Percentiles rank a stretch among this genome's conserved stretches.
Evolutionary conservation across 352 stramenopile species (phyloP).

Genomic region (Halophytophthora batemanensis): DNA sequence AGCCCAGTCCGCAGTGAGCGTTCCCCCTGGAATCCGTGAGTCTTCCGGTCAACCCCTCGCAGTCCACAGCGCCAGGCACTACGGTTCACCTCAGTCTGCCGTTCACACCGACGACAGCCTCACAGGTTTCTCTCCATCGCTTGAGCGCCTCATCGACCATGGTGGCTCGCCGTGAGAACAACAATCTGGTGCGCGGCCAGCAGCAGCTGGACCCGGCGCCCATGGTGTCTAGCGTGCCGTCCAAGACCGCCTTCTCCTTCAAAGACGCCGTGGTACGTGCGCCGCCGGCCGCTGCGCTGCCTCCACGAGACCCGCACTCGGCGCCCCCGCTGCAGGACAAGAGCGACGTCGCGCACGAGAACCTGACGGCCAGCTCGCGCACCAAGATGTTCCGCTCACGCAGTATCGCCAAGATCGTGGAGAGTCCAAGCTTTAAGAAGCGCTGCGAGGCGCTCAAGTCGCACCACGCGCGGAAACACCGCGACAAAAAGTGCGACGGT

Average conservation of each 20-base stretch:
- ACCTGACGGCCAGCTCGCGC: slow-evolving; percentile 2
- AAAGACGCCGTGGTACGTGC: slow-evolving; percentile 32
- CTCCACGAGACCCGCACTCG: not conserved
- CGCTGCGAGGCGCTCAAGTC: slow-evolving; percentile 37
- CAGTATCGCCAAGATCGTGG: slow-evolving; percentile 35
- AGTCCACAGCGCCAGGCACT: too few relatives aligned
- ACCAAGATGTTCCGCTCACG: slow-evolving; percentile 26
- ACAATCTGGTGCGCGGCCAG: not conserved
- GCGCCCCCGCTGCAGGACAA: not conserved
- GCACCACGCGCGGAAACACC: slow-evolving; percentile 12
- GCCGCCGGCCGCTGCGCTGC: slow-evolving; percentile 2
- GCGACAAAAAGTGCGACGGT: slow-evolving; percentile 16
- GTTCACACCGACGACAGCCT: not conserved
- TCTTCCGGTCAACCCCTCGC: too few relatives aligned
- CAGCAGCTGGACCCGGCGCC: slow-evolving; percentile 10
- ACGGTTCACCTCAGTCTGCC: too few relatives aligned
- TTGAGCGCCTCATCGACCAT: slow-evolving; percentile 7
- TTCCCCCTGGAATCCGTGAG: too few relatives aligned
- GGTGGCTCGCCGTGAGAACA: slow-evolving; percentile 20
- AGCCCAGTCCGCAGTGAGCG: too few relatives aligned
- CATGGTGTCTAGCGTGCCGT: slow-evolving; percentile 3
- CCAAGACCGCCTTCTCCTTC: slow-evolving; percentile 27
- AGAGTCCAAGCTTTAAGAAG: slow-evolving; percentile 41
- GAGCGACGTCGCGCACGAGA: slow-evolving; percentile 6
- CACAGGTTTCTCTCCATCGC: slow-evolving; percentile 1